Base-by-base conservation (phyloP, 2,329 filamentous ascomycete genomes). In the Beauveria caledonica region DNA sequence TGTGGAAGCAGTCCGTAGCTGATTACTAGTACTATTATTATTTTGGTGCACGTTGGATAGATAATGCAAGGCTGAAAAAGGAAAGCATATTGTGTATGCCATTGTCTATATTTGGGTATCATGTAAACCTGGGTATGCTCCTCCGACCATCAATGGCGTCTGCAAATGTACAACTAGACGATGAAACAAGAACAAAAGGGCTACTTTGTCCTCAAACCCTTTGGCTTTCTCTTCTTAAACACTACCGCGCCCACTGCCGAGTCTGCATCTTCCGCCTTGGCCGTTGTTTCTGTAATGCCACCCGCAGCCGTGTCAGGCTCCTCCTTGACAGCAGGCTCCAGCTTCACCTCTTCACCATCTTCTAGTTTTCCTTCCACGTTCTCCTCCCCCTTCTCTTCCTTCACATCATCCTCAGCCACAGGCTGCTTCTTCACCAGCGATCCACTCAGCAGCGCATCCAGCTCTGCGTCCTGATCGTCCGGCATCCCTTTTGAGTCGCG, bases 171-270 rank as follows among this genome's bases (percentile, higher is more conserved):
- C n/a, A 23, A 3, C n/a, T 10, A 46, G 17, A 3, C 21, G 25
- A 9, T 15, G 13, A 23, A 33, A 2, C 5, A 53, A 42, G 25
- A 33, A 21, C 2, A 21, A 15, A 23, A n/a, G 9, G 8, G 42
- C 53, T 58, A 62, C 50, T 57, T 60, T 27, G 49, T 48, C 21
- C 85, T 80, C 40, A 86, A 78, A 55, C 80, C 82, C 76, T 86
- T 88, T 15, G 84, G 78, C 69, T 91, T 93, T 58, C 89, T 78
- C 76, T 92, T 92, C 75, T 92, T 93, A 74, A 93, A 94, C 3
- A 91, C 77, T 2, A 91, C 80, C 3, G 80, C 76, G 21, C 58
- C 51, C 3, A 81, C 78, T 11, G 77, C 68, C 3, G 70, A 56
- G 23, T 64, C 67, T 33, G 66, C 64, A 19, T 42, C 62, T 17